These are phyloP conservation scores for Barnettozyma populi DNA, from an alignment of 805 yeast genomes.

Conservation along the genomic window DNA sequence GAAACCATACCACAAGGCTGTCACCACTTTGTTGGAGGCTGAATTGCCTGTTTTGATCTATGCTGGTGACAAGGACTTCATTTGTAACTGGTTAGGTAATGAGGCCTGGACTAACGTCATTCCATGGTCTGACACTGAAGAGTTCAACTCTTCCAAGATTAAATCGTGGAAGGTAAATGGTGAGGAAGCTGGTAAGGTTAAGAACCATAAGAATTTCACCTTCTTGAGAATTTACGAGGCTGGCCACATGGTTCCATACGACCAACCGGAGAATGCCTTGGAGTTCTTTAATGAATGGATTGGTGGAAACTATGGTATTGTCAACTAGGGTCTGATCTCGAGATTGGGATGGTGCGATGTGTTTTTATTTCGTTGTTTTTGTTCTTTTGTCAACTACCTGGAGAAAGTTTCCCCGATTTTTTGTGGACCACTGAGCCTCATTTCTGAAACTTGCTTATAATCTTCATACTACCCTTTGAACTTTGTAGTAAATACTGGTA, in stretches of 20 bases:
- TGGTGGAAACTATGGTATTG: constrained; percentile 48
- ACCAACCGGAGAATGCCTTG: constrained; percentile 73
- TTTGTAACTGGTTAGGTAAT: constrained; percentile 96
- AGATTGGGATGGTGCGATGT: too few species aligned
- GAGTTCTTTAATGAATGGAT: constrained; percentile 88
- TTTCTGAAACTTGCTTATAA: not conserved
- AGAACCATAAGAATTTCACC: constrained; percentile 63
- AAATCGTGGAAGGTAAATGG: constrained; percentile 44
- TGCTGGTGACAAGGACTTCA: constrained; percentile 95
- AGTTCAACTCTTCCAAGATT: constrained; percentile 41
- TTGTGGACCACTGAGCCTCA: not conserved
- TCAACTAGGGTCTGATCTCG: not conserved
- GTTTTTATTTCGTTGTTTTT: too few species aligned
- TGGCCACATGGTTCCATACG: constrained; percentile 95
- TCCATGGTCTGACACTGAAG: constrained; percentile 57
- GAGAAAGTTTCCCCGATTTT: not conserved
- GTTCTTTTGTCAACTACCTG: not conserved
- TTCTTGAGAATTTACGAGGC: constrained; percentile 83
- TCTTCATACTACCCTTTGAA: not conserved
- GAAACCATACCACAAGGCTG: constrained; percentile 79
- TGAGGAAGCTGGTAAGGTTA: constrained; percentile 60
- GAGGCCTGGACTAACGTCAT: constrained; percentile 76
- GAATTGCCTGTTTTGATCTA: constrained; percentile 81
- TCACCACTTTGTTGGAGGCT: constrained; percentile 63
- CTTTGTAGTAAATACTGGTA: too few species aligned